These are phyloP conservation scores for Dysphania ambrosioides DNA, from an alignment of 148 eudicot genomes.

Conservation along the genomic window DNA sequence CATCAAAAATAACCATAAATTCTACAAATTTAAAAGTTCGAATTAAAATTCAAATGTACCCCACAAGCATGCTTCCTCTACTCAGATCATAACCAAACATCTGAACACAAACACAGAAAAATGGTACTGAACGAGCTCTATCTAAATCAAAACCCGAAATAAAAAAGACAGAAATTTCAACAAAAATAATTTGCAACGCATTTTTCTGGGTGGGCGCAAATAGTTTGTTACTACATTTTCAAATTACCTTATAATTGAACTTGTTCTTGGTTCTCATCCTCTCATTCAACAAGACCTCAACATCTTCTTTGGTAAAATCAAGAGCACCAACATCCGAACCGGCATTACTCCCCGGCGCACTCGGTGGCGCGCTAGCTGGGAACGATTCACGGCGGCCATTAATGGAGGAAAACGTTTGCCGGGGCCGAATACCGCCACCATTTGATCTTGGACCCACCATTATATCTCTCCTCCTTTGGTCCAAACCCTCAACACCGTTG, in stretches of 20 bases:
- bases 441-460: constrained; percentile 55
- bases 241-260: constrained; percentile 71
- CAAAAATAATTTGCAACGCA: too few relatives aligned
- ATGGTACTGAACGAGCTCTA: too few relatives aligned
- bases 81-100: neutral
- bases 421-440: constrained; percentile 32
- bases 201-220: too few relatives aligned
- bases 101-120: neutral
- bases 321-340: constrained; percentile 60
- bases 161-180: too few relatives aligned
- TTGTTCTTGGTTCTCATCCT: constrained; percentile 78
- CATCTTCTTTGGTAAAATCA: constrained; percentile 77
- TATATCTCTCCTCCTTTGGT: constrained; percentile 23
- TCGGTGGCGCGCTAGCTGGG: constrained; percentile 43
- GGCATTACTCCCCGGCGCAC: constrained; percentile 58
- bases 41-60: too few relatives aligned
- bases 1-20: too few relatives aligned
- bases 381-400: constrained; percentile 59
- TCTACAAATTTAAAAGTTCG: too few relatives aligned
- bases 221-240: too few relatives aligned
- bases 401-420: constrained; percentile 49
- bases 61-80: neutral
- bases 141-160: neutral
- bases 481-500: constrained; percentile 39
- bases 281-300: constrained; percentile 73